Conservation (phyloP, 129 eudicot species). For the Artemisia argyi region DNA sequence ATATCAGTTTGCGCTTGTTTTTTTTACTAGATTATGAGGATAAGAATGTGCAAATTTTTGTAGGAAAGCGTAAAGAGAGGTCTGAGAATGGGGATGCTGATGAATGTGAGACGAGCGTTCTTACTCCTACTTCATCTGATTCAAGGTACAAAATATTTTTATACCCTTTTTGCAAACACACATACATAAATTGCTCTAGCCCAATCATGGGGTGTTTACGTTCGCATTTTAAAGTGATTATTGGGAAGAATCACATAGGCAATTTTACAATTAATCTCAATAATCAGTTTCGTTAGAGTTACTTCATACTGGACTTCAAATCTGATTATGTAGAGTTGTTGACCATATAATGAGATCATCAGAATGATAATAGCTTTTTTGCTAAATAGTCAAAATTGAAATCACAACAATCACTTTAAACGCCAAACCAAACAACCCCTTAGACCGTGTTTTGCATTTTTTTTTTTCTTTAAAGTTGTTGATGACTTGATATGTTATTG, state of each 20-base stretch:
- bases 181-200: neutral
- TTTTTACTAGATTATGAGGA: neutral
- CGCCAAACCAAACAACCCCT: neutral
- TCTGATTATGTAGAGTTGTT: neutral
- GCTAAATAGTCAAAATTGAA: neutral
- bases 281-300: neutral
- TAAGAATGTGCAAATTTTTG: constrained; percentile 20
- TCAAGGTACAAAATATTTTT: constrained; percentile 48
- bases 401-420: neutral
- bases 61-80: constrained; percentile 89
- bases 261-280: neutral
- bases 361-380: neutral
- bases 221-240: neutral
- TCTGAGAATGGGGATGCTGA: constrained; percentile 36
- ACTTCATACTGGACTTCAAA: neutral
- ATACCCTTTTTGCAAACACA: neutral
- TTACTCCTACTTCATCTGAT: constrained; percentile 74
- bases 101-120: constrained; percentile 51
- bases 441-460: neutral
- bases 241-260: neutral
- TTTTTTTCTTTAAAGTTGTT: neutral
- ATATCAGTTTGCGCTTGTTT: neutral
- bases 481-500: neutral
- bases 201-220: neutral
- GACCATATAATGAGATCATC: neutral